Base-by-base conservation (phyloP, 2,329 filamentous ascomycete species). In the Exophiala bonariae region DNA sequence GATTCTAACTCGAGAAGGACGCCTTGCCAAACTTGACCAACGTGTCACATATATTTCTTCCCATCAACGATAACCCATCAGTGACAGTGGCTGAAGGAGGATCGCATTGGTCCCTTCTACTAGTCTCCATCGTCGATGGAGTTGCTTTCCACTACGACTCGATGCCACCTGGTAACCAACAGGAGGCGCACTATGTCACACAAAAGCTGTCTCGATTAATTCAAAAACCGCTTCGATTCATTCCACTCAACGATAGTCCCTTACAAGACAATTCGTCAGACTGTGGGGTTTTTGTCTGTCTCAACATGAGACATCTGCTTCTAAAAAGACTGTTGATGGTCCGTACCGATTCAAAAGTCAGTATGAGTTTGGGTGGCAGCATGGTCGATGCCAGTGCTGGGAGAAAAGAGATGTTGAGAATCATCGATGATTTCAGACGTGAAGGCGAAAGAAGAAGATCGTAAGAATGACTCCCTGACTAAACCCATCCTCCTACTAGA, bases 91-190 rank as follows among this genome's bases (percentile, higher is more conserved):
- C 89, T n/a, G 91, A 96, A 70, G 89, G 88, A 32, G 93, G 93
- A 31, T 87, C 86, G 3, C 93, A 99, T 67, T 99, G 93, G 93
- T 95, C 89, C 0, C 75, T 99, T 0, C 82, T 99, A 1, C 80
- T 99, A 2, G 91, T 99, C 23, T 90, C 85, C 10, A 80, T 90
- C 32, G 83, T 95, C 40, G 93, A 99, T 64, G 84, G 89, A 7
- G 83, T 96, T 2, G 89, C 92, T 0, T 99, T 99, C 67, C 93
- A 99, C 74, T 99, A 99, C 71, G 93, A 99, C 70, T 92, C 86
- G 1, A 76, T 97, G 19, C 80, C 81, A 2, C 83, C 84, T 2
- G 79, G 82, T 31, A 97, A 99, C 68, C 80, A 81, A 50, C 71
- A 77, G 33, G 87, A 95, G 56, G 93, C 89, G 1, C 77, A 79